These are phyloP conservation scores for Coemansia sp. DNA, from an alignment of 192 early-diverging fungal species.

Conservation along the genomic window DNA sequence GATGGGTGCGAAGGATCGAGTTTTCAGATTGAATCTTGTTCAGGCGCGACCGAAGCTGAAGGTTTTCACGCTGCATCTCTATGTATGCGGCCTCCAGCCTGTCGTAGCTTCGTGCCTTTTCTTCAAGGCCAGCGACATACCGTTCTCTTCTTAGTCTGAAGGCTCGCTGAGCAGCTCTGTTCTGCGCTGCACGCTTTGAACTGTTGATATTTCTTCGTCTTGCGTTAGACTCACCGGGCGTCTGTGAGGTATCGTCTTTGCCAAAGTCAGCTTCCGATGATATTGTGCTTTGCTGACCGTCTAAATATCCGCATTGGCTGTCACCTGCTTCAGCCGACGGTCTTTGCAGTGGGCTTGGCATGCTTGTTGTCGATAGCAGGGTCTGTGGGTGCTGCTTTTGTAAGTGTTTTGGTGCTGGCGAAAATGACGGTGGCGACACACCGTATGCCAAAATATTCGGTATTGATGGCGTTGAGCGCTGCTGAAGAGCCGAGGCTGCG, in stretches of 20 bases:
- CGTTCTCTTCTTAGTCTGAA: slow-evolving; percentile 50
- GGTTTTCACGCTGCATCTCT: slow-evolving; percentile 46
- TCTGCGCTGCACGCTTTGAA: slow-evolving; percentile 55
- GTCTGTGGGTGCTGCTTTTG: slow-evolving; percentile 6
- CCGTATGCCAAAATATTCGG: slow-evolving; percentile 24
- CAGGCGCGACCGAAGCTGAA: slow-evolving; percentile 30
- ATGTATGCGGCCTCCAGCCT: slow-evolving; percentile 42
- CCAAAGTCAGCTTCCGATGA: slow-evolving; percentile 25
- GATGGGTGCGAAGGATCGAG: slow-evolving; percentile 22
- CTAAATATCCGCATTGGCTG: slow-evolving; percentile 12
- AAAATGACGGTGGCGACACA: slow-evolving; percentile 3
- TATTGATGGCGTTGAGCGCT: slow-evolving; percentile 21
- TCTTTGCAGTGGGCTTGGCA: background rate
- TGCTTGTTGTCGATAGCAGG: background rate
- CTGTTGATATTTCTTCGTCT: slow-evolving; percentile 51
- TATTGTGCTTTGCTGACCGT: slow-evolving; percentile 19
- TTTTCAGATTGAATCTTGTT: slow-evolving; percentile 35
- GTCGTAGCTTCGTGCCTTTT: slow-evolving; percentile 51
- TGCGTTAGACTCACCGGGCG: slow-evolving; percentile 18
- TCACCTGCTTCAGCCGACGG: slow-evolving; percentile 8
- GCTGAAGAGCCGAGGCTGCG: slow-evolving; percentile 21
- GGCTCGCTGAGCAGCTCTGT: slow-evolving; percentile 50
- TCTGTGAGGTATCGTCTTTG: slow-evolving; percentile 30
- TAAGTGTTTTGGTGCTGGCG: background rate
- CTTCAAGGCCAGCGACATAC: slow-evolving; percentile 49